Percentiles rank a stretch among this genome's conserved stretches.
Evolutionary conservation across 441 rosid genomes (phyloP).

Genomic region (Bruguiera hainesii): DNA sequence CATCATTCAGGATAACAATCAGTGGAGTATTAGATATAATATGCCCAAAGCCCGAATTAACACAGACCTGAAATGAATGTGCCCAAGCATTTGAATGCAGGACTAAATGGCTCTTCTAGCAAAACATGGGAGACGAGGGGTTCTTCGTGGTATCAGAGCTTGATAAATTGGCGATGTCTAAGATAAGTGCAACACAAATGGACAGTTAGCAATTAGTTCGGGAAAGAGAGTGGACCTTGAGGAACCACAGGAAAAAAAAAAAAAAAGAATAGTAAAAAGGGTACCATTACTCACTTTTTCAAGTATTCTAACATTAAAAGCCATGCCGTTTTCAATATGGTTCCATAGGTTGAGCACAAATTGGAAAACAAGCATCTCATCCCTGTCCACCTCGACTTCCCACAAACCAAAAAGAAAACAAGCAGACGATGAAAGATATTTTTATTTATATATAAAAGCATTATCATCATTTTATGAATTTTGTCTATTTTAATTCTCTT

Average conservation of each 20-base stretch:
- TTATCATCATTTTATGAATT: no score
- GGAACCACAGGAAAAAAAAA: background rate
- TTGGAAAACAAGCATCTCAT: slow-evolving; percentile 24
- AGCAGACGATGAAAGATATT: no score
- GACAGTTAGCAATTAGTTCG: slow-evolving; percentile 9
- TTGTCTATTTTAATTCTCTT: no score
- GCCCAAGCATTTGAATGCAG: slow-evolving; percentile 1
- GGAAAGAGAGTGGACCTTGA: slow-evolving; percentile 18
- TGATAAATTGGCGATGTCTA: background rate
- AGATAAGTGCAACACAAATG: slow-evolving; percentile 1
- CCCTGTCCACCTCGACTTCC: background rate
- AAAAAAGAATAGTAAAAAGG: background rate
- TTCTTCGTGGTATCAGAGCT: background rate
- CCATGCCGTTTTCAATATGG: slow-evolving; percentile 49
- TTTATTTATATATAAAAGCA: no score
- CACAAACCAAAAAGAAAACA: background rate
- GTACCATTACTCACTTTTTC: slow-evolving; percentile 40
- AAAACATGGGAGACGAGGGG: no score
- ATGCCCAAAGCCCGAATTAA: slow-evolving; percentile 60
- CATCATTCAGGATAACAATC: slow-evolving; percentile 56
- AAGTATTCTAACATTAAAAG: slow-evolving; percentile 25
- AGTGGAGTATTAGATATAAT: slow-evolving; percentile 64
- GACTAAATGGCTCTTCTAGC: background rate
- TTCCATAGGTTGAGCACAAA: slow-evolving; percentile 64
- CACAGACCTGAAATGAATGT: slow-evolving; percentile 52